phyloP scores from a whole-genome alignment of 768 basidiomycete genomes.

The Candolleomyces aberdarensis region DNA sequence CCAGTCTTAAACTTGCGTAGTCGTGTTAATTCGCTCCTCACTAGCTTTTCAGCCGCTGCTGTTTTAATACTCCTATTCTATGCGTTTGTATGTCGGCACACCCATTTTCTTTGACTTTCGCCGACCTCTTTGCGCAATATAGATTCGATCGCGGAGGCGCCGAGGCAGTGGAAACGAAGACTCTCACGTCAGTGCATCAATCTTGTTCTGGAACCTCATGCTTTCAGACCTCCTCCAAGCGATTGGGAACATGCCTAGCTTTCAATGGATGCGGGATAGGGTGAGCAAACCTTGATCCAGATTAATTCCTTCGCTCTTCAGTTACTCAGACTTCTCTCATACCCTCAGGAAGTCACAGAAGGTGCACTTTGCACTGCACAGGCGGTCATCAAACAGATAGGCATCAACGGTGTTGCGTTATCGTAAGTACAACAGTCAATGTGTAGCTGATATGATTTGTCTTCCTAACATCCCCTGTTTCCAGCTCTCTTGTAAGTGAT shows the following conservation, averaged over 20 bases:
- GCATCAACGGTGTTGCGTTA: constrained; percentile 44
- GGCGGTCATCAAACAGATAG: constrained; percentile 43
- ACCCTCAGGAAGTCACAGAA: constrained; percentile 25
- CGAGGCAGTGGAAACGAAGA: constrained; percentile 1
- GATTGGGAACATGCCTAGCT: constrained; percentile 38
- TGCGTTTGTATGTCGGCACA: constrained; percentile 20
- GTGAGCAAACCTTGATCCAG: constrained; percentile 16
- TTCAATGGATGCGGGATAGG: constrained; percentile 37
- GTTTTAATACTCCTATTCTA: constrained; percentile 20
- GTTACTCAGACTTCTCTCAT: background rate
- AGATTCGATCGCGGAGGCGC: constrained; percentile 17
- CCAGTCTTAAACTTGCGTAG: background rate
- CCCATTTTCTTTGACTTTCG: background rate
- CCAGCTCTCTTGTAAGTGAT: too few species aligned
- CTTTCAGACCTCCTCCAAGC: constrained; percentile 47
- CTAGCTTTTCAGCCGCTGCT: constrained; percentile 18
- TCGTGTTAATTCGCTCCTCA: background rate
- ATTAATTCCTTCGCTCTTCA: background rate
- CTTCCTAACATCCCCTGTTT: too few species aligned
- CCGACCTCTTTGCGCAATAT: background rate
- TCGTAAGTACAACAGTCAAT: constrained; percentile 25
- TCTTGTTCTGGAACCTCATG: constrained; percentile 47
- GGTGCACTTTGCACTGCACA: constrained; percentile 43
- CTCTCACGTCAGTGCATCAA: constrained; percentile 29
- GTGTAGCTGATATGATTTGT: too few species aligned